A percentile compares a stretch with the other conserved stretches of the same genome.
Conservation (phyloP, 306 rosid species). For the Gastrolobium bilobum region DNA sequence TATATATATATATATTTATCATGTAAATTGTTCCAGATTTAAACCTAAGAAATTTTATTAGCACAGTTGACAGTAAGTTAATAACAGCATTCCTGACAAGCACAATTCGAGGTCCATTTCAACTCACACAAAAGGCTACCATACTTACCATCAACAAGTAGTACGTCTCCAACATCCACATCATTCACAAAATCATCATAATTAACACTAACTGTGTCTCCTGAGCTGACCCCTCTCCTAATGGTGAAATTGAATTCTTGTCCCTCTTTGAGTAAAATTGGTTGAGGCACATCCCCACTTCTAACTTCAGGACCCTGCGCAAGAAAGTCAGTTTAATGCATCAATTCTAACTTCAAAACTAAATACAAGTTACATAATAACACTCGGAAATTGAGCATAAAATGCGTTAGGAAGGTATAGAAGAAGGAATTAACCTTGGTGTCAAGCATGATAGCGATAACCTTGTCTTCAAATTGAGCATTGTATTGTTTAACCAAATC, state of each 20-base stretch:
- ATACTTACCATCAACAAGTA: slow-evolving; percentile 86
- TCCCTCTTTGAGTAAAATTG: slow-evolving; percentile 78
- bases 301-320: slow-evolving; percentile 98
- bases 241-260: slow-evolving; percentile 88
- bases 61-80: slow-evolving; percentile 1
- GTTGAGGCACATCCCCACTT: slow-evolving; percentile 87
- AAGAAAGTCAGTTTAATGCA: slow-evolving; percentile 37
- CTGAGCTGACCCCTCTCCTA: slow-evolving; percentile 79
- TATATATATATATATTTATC: no score
- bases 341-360: slow-evolving; percentile 22
- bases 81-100: slow-evolving; percentile 8
- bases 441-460: slow-evolving; percentile 93
- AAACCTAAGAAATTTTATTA: not conserved
- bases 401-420: not conserved
- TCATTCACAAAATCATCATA: slow-evolving; percentile 92
- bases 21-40: slow-evolving; percentile 2
- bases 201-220: slow-evolving; percentile 89
- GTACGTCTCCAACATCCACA: slow-evolving; percentile 86
- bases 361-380: not conserved
- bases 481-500: slow-evolving; percentile 88
- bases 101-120: slow-evolving; percentile 25
- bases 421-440: slow-evolving; percentile 71
- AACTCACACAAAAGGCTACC: slow-evolving; percentile 12
- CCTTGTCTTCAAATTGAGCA: slow-evolving; percentile 77
- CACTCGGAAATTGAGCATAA: not conserved